Evolutionary conservation across 78 protist species (phyloP), one percentile per base, ranked within the genome.

Genomic region (Chrysochromulina parva): DNA sequence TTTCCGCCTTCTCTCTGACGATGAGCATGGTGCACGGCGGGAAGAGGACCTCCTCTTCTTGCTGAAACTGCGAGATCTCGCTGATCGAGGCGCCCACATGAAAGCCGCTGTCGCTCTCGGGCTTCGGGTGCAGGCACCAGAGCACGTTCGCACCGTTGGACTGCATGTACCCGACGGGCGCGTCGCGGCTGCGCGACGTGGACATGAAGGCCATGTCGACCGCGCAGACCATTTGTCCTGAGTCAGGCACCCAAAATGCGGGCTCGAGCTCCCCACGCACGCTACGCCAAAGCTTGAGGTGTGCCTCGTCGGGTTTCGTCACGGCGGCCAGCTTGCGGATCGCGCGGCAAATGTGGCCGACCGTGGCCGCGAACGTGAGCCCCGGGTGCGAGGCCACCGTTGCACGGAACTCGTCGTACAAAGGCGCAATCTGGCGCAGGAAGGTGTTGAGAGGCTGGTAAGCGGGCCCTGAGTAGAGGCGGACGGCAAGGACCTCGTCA

Each of bases 381-480:
- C 17, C 66, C 4, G 69, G 55, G 69, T 57, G 20, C n/a, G 24
- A 3, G 26, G 69, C 88, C 22, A 82, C 10, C 55, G 52, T n/a
- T 3, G 53, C 24, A 52, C 88, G 38, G 69, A n/a, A 48, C 47
- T 2, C 24, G 48, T 69, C 88, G 14, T 11, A 3, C 54, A 82
- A 69, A 48, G 4, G 1, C 6, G 52, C 88, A 5, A 82, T 20
- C 69, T 55, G 66, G 14, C 88, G 65, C 50, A 82, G 88, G 47
- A 57, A 82, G 53, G 11, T 3, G 69, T 82, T 82, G 88, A 82
- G 16, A 24, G 88, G 88, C 88, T 82, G 55, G 69, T 58, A 82
- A 6, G 66, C 88, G 20, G 88, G 88, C 28, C 88, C 88, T 5
- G 69, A n/a, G 69, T 82, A 82, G 54, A 82, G 69, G 54, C 88